Base-by-base conservation (phyloP, 73 alveolate species). In the Paramecium sonneborni region DNA sequence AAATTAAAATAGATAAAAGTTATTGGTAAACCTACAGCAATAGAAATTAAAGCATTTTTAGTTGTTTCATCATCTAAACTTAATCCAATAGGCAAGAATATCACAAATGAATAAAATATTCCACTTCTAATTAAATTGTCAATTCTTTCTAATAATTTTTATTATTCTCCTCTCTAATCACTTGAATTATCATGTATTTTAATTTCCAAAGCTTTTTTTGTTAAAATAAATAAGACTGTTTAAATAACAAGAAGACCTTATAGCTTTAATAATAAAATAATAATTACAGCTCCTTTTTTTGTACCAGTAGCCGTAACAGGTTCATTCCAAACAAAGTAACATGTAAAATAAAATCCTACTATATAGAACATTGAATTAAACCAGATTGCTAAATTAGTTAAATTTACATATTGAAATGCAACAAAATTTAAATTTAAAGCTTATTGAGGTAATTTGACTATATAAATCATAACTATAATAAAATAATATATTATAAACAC, bases 271-370 rank as follows among this genome's bases (percentile, higher is more conserved):
- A n/a, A 52, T 52, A 18, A 15, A n/a, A 18, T 0, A 52, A 15
- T 52, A 52, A 15, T 62, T 62, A 62, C 84, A 35, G 86, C 57
- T 72, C 86, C 86, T 37, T 72, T 72, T 72, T 72, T 72, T 9
- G 86, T 72, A 14, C 86, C 86, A 12, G 86, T 72, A 15, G 86
- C 55, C 1, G 55, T 72, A 32, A 12, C 55, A 10, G 86, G 86
- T 14, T 72, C 86, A 72, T 72, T 72, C 86, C 62, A 72, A 18
- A 72, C 86, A 6, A 34, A 72, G 18, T 72, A 72, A 10, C 86
- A 72, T 12, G 44, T 72, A 35, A 72, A 37, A 72, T 35, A 37
- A 14, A 72, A 72, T 34, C 58, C 32, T 3, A 35, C 5, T 38
- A 34, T 72, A 15, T 35, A 72, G 12, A 37, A 30, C 12, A 72